Evolutionary conservation across 2,329 filamentous ascomycete genomes (phyloP).

Genomic region (Rutstroemia sp.): DNA sequence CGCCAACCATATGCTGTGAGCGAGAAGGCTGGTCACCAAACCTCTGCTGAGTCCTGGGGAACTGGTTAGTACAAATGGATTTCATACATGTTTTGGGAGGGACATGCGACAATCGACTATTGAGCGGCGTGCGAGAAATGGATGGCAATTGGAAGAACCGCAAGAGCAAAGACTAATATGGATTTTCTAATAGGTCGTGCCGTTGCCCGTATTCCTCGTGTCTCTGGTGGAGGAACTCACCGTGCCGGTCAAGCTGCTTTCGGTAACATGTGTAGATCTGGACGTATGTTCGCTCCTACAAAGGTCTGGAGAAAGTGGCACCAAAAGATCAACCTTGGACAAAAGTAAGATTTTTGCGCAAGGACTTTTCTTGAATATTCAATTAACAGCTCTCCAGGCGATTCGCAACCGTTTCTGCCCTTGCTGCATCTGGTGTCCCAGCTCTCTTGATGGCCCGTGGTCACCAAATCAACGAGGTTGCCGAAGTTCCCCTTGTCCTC

Average conservation of each 20-base stretch:
- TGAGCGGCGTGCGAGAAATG: neutral
- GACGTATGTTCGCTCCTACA: slow-evolving; percentile 99
- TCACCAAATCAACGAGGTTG: slow-evolving; percentile 85
- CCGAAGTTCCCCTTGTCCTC: slow-evolving; percentile 95
- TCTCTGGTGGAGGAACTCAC: slow-evolving; percentile 99
- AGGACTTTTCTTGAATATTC: slow-evolving; percentile 11
- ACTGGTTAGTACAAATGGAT: slow-evolving; percentile 65
- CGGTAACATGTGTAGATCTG: slow-evolving; percentile 99
- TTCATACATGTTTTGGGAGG: slow-evolving; percentile 14
- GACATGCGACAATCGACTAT: neutral
- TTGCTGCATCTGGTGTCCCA: slow-evolving; percentile 92
- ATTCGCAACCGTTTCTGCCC: slow-evolving; percentile 94
- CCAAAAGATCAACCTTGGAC: slow-evolving; percentile 98
- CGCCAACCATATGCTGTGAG: slow-evolving; percentile 98
- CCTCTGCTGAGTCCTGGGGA: slow-evolving; percentile 99
- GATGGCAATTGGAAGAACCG: neutral
- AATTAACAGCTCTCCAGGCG: slow-evolving; percentile 49
- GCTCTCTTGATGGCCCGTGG: slow-evolving; percentile 94
- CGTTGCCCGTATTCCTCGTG: slow-evolving; percentile 99
- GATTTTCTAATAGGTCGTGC: slow-evolving; percentile 65
- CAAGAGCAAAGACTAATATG: slow-evolving; percentile 19
- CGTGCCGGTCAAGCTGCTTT: slow-evolving; percentile 99
- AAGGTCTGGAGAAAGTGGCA: slow-evolving; percentile 99
- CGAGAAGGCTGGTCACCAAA: slow-evolving; percentile 99
- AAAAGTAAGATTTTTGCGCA: slow-evolving; percentile 60